Conservation (phyloP, 495 filamentous ascomycete genomes). For the Jackrogersella multiformis region DNA sequence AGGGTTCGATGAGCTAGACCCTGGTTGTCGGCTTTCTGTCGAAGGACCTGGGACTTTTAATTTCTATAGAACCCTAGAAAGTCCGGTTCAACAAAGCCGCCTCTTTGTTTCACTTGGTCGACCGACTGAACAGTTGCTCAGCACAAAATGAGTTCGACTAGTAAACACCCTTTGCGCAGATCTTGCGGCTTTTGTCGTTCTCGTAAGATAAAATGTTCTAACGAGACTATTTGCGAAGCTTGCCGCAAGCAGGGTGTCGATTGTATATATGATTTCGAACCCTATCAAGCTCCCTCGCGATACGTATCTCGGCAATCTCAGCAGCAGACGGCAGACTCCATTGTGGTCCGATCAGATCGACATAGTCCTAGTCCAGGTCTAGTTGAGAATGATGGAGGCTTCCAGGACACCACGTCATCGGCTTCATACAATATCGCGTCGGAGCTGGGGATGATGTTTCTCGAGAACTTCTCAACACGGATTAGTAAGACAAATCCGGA, state of each 20-base stretch:
- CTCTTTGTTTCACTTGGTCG: not conserved
- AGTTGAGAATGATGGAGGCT: not conserved
- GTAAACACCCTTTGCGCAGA: slow-evolving; percentile 7
- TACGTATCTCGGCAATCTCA: not conserved
- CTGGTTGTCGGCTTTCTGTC: slow-evolving; percentile 3
- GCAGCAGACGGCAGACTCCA: not conserved
- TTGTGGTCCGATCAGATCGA: not conserved
- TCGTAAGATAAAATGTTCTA: slow-evolving; percentile 13
- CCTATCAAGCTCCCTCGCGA: slow-evolving; percentile 8
- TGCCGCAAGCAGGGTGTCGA: slow-evolving; percentile 15
- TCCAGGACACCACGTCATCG: not conserved
- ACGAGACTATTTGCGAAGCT: slow-evolving; percentile 15
- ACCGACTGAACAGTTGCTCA: not conserved
- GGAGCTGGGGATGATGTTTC: not conserved
- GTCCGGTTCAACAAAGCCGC: not conserved
- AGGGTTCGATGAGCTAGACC: not conserved
- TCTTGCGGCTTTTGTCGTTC: slow-evolving; percentile 16
- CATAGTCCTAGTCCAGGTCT: not conserved
- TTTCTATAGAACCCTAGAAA: slow-evolving; percentile 10
- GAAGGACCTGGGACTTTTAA: not conserved
- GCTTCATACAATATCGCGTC: not conserved
- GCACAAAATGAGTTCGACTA: slow-evolving; percentile 11
- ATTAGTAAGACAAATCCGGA: not conserved
- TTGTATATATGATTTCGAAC: slow-evolving; percentile 16
- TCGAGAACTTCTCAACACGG: not conserved